Percentiles rank a stretch among this genome's conserved stretches.
Conservation (phyloP, 305 asterid species). For the Fraxinus greggii region DNA sequence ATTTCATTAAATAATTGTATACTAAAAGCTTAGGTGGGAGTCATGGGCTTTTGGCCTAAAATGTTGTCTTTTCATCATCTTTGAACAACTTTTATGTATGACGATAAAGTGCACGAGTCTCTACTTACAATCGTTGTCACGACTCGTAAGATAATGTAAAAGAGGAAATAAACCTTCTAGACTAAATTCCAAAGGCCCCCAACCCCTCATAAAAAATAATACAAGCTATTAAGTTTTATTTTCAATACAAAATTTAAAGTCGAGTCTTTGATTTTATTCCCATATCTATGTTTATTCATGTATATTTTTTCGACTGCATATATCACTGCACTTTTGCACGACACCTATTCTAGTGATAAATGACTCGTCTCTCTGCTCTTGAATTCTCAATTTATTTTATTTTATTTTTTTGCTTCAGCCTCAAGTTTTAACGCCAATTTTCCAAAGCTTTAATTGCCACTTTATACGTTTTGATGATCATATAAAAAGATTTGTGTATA, state of each 20-base stretch:
- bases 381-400: not conserved
- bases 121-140: not conserved
- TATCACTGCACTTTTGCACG: not conserved
- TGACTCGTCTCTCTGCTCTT: not conserved
- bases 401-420: too few relatives aligned
- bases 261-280: not conserved
- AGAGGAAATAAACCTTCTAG: not conserved
- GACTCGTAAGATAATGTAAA: not conserved
- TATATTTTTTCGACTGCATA: not conserved
- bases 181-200: not conserved
- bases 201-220: not conserved
- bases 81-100: not conserved
- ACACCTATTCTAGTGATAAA: not conserved
- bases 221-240: not conserved
- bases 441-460: not conserved
- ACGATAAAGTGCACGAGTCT: not conserved
- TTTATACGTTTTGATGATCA: not conserved
- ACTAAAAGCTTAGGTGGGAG: constrained; percentile 1
- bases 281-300: not conserved
- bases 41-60: constrained; percentile 19
- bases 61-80: not conserved
- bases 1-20: constrained; percentile 12
- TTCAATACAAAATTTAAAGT: not conserved
- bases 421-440: not conserved
- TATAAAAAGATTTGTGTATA: not conserved